These are phyloP conservation scores for Solanum megistacrolobum DNA, from an alignment of 257 asterid species.

Conservation along the genomic window DNA sequence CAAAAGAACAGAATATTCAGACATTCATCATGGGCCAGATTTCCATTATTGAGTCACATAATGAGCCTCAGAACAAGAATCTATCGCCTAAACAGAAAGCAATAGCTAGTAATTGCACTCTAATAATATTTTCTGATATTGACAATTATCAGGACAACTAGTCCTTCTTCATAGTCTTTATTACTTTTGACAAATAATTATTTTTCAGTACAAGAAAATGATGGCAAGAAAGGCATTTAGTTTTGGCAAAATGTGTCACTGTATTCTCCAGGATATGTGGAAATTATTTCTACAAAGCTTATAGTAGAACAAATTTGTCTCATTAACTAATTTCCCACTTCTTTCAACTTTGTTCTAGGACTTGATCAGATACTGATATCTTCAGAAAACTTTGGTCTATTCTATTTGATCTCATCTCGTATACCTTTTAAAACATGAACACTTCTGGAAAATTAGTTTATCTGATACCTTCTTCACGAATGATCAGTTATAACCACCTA, in stretches of 20 bases:
- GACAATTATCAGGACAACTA: neutral
- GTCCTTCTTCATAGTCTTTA: neutral
- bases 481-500: neutral
- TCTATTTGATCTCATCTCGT: neutral
- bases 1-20: neutral
- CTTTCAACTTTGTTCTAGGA: neutral
- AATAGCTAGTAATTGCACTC: neutral
- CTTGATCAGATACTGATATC: neutral
- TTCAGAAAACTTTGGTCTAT: neutral
- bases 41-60: neutral
- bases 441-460: neutral
- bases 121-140: neutral
- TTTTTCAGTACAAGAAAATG: neutral
- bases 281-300: neutral
- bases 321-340: neutral
- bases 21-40: neutral
- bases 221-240: neutral
- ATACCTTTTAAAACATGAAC: neutral
- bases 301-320: neutral
- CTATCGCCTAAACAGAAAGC: neutral
- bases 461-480: neutral
- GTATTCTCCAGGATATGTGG: neutral
- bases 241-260: neutral
- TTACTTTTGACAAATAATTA: neutral
- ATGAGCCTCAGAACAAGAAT: neutral